phyloP scores from a whole-genome alignment of 2,329 filamentous ascomycete species.

The Phyllosticta citribraziliensis region DNA sequence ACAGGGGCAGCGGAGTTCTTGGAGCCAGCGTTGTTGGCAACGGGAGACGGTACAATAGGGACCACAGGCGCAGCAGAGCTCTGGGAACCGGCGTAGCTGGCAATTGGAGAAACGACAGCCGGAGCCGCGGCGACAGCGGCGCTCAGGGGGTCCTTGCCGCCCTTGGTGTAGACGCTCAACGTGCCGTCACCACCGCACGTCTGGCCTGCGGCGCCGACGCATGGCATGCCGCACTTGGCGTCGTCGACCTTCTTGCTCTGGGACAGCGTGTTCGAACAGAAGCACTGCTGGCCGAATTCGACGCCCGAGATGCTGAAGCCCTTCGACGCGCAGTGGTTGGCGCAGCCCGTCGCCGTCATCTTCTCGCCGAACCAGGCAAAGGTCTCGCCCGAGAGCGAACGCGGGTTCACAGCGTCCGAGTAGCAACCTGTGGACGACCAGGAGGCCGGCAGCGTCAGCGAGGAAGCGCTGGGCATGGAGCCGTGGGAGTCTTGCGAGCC shows the following conservation, averaged over 20 bases:
- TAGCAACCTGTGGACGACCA: conserved; percentile 7
- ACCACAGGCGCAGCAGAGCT: background rate
- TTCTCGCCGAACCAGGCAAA: conserved; percentile 5
- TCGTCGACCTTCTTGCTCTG: conserved; percentile 6
- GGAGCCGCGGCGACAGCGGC: background rate
- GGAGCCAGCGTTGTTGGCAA: background rate
- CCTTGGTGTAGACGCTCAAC: conserved; percentile 8
- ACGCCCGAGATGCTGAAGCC: conserved; percentile 24
- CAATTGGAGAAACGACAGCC: background rate
- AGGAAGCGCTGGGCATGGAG: background rate
- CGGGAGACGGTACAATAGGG: background rate
- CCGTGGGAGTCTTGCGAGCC: background rate
- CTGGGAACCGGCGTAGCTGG: background rate
- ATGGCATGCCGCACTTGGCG: conserved; percentile 6
- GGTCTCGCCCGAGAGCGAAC: conserved; percentile 2
- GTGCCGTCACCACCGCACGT: conserved; percentile 1
- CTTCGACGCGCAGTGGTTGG: conserved; percentile 20
- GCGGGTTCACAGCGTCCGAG: conserved; percentile 2
- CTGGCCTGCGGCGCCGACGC: conserved; percentile 4
- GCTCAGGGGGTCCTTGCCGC: background rate
- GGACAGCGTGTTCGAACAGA: conserved; percentile 14
- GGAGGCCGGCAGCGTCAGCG: background rate
- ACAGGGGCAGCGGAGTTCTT: background rate
- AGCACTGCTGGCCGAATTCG: conserved; percentile 17
- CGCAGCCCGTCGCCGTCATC: conserved; percentile 14